phyloP scores from a whole-genome alignment of 345 rosid species.

The Lenwebbia sp. region DNA sequence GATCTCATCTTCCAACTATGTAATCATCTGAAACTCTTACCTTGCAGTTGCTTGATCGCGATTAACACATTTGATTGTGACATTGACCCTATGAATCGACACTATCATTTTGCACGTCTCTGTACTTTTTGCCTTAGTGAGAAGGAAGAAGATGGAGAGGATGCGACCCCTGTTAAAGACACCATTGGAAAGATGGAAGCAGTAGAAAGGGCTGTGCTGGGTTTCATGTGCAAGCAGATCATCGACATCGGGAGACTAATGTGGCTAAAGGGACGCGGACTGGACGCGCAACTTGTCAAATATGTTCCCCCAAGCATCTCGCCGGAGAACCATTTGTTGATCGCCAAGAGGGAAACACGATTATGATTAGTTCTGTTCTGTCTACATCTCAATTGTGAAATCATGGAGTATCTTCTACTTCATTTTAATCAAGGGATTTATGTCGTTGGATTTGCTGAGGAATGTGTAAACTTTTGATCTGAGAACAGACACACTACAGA shows the following conservation, averaged over 20 bases:
- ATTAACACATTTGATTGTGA: neutral
- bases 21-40: slow-evolving; percentile 4
- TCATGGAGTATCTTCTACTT: neutral
- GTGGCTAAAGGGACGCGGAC: slow-evolving; percentile 51
- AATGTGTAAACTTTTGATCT: neutral
- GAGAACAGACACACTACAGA: neutral
- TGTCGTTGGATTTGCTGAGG: neutral
- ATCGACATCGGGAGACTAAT: slow-evolving; percentile 72
- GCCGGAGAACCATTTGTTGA: slow-evolving; percentile 70
- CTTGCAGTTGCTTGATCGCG: neutral
- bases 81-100: neutral
- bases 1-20: slow-evolving; percentile 18
- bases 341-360: slow-evolving; percentile 19
- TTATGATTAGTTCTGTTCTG: neutral
- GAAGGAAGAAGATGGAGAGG: slow-evolving; percentile 16
- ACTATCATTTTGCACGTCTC: neutral
- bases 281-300: slow-evolving; percentile 51
- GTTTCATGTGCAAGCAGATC: slow-evolving; percentile 83
- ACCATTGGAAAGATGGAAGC: slow-evolving; percentile 55
- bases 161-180: slow-evolving; percentile 38
- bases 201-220: slow-evolving; percentile 58
- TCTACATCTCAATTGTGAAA: neutral
- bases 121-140: slow-evolving; percentile 16
- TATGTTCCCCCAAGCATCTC: slow-evolving; percentile 65
- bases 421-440: neutral